Base-by-base conservation (phyloP, 2,329 filamentous ascomycete species). In the Elsinoe perseae region DNA sequence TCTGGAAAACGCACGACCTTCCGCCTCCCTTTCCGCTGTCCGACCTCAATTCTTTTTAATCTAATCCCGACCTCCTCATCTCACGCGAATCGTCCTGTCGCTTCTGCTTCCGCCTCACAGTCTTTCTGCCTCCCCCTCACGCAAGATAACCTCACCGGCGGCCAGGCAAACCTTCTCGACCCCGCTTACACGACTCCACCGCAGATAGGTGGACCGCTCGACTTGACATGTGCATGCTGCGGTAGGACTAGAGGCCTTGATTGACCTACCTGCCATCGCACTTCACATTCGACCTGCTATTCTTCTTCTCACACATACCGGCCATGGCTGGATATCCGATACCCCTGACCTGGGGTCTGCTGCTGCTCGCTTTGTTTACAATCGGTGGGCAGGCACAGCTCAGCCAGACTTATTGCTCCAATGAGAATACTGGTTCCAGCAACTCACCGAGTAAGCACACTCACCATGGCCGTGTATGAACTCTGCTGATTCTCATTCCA, bases 351-450 rank as follows among this genome's bases (percentile, higher is more conserved):
- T 4, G 21, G 44, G 44, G 7, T 21, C 52, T 58, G 25, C 52
- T 60, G 56, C 28, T 56, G 21, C 54, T 57, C 10, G 43, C 50
- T 25, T 36, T 61, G 27, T 52, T 58, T 28, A 44, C 59, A 16
- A 34, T 27, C 42, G 6, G 55, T 42, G 58, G 56, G 32, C 59
- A 60, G 44, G 65, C 59, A 36, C 28, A 34, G 14, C 61, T 70
- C 25, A 63, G 66, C 10, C 67, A 70, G 57, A 44, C 61, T 44
- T 76, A 75, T 62, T 77, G 75, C 64, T 76, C 75, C 5, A 69
- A 64, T 38, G 65, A 75, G 52, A 77, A 77, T 61, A 70, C 70
- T 14, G 70, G 67, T 7, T 68, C 68, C 5, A 65, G 64, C 57
- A 66, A 63, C 50, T 60, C 60, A 36, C 60, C 61, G 48, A 68